Evolutionary conservation across 805 yeast genomes (phyloP).

Genomic region (Hanseniaspora occidentalis): DNA sequence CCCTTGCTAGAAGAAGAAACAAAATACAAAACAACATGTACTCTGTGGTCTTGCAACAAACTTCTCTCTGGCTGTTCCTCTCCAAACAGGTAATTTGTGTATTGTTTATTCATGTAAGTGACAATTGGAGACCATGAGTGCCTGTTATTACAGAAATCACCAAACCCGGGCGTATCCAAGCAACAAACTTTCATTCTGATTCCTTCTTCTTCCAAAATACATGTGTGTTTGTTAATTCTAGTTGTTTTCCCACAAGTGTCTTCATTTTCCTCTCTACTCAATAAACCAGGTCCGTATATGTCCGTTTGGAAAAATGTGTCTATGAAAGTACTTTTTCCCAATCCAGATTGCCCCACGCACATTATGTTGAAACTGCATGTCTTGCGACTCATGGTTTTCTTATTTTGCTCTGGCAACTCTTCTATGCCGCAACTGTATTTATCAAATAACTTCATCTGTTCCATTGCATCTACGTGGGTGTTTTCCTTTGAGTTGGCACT

Average conservation of each 20-base stretch:
- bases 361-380: slow-evolving; percentile 68
- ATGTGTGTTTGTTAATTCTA: slow-evolving; percentile 25
- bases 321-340: slow-evolving; percentile 72
- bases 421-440: slow-evolving; percentile 14
- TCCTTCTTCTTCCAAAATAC: slow-evolving; percentile 46
- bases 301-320: slow-evolving; percentile 61
- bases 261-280: slow-evolving; percentile 23
- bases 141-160: slow-evolving; percentile 52
- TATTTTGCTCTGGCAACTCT: slow-evolving; percentile 20
- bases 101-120: slow-evolving; percentile 70
- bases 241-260: slow-evolving; percentile 24
- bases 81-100: slow-evolving; percentile 54
- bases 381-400: slow-evolving; percentile 26
- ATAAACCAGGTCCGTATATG: slow-evolving; percentile 24
- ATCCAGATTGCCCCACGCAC: slow-evolving; percentile 80
- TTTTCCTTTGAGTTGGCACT: no score
- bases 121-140: slow-evolving; percentile 58
- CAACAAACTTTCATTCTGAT: slow-evolving; percentile 48
- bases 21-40: slow-evolving; percentile 80
- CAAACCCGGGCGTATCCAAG: slow-evolving; percentile 71
- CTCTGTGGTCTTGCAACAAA: slow-evolving; percentile 46
- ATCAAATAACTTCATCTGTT: no score
- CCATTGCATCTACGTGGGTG: no score
- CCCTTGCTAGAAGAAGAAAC: slow-evolving; percentile 56
- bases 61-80: slow-evolving; percentile 61